Conservation (phyloP, 1,284 basidiomycete species). For the Heterobasidion parviporum region DNA sequence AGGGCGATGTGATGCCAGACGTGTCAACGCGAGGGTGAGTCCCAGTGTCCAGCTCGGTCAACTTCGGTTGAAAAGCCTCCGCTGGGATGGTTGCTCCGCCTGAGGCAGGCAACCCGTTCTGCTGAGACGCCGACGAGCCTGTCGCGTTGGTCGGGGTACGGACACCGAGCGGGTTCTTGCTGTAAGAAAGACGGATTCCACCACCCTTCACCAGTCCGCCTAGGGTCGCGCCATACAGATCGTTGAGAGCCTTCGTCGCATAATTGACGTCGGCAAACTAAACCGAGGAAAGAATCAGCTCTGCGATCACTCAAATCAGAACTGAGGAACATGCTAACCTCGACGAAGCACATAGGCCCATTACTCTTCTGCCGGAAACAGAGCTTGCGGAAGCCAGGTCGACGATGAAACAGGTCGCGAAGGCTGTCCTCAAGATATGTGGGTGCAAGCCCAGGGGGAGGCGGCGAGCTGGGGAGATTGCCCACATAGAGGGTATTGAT, state of each 20-base stretch:
- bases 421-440: slow-evolving; percentile 83
- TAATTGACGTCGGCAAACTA: slow-evolving; percentile 87
- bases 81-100: slow-evolving; percentile 16
- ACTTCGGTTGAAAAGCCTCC: slow-evolving; percentile 30
- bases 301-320: neutral
- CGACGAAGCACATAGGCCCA: slow-evolving; percentile 96
- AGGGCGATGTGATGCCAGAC: slow-evolving; percentile 32
- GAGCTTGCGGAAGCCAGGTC: slow-evolving; percentile 83
- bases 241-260: slow-evolving; percentile 81
- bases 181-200: slow-evolving; percentile 92
- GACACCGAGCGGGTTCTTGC: slow-evolving; percentile 89
- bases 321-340: slow-evolving; percentile 37
- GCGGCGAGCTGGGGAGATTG: slow-evolving; percentile 76
- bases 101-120: slow-evolving; percentile 15
- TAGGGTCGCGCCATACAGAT: slow-evolving; percentile 88
- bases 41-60: slow-evolving; percentile 25
- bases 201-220: slow-evolving; percentile 89
- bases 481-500: slow-evolving; percentile 95
- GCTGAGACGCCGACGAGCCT: slow-evolving; percentile 36
- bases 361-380: slow-evolving; percentile 94
- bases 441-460: slow-evolving; percentile 57
- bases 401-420: slow-evolving; percentile 70
- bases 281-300: slow-evolving; percentile 10
- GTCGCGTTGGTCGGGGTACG: slow-evolving; percentile 65
- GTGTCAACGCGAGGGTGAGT: slow-evolving; percentile 26